phyloP scores from a whole-genome alignment of 257 asterid species.

The Solanum bulbocastanum region DNA sequence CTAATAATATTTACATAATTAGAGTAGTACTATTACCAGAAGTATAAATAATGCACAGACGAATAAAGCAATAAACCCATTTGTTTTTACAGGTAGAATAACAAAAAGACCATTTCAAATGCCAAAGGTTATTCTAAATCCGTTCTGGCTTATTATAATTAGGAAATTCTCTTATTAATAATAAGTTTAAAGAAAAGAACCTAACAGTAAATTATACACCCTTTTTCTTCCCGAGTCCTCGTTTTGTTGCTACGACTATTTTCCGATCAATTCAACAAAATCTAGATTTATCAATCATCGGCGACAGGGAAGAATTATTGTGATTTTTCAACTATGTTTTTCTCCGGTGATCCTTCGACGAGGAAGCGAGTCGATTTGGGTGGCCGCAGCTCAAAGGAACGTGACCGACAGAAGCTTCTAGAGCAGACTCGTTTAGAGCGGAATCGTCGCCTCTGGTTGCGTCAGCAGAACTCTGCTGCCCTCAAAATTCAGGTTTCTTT shows the following conservation, averaged over 20 bases:
- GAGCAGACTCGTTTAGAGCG: slow-evolving; percentile 87
- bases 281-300: neutral
- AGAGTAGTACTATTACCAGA: neutral
- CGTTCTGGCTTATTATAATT: neutral
- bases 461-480: slow-evolving; percentile 86
- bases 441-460: slow-evolving; percentile 56
- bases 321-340: slow-evolving; percentile 40
- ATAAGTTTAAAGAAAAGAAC: neutral
- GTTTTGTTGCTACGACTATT: neutral
- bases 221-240: neutral
- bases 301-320: neutral
- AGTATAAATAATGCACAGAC: neutral
- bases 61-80: neutral
- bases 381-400: slow-evolving; percentile 94
- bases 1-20: too few species aligned
- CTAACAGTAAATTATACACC: neutral
- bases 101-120: too few species aligned
- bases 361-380: slow-evolving; percentile 95
- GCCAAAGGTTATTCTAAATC: neutral
- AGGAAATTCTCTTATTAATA: neutral
- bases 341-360: slow-evolving; percentile 81
- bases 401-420: slow-evolving; percentile 84
- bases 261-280: neutral
- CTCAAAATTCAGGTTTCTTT: slow-evolving; percentile 60
- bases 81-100: neutral